Evolutionary conservation across 2,329 filamentous ascomycete genomes (phyloP).

Genomic region (Aspergillus sp.): DNA sequence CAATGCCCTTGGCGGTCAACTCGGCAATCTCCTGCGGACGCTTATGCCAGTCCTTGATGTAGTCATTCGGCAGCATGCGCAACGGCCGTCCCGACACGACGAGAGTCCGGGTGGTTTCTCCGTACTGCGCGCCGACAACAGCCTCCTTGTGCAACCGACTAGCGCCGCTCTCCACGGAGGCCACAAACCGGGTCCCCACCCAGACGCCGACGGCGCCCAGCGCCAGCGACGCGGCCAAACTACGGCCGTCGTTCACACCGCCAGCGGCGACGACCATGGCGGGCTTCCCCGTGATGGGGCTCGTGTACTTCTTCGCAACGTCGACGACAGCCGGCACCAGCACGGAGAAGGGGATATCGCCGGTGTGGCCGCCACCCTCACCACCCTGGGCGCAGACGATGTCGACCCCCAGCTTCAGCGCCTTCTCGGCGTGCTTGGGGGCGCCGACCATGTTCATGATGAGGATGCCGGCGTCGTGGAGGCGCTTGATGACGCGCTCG

Average conservation of each 20-base stretch:
- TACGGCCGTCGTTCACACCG: conserved; percentile 78
- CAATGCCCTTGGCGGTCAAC: conserved; percentile 71
- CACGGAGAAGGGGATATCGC: conserved; percentile 80
- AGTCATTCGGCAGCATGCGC: conserved; percentile 77
- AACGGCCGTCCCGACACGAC: conserved; percentile 80
- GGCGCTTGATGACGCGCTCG: conserved; percentile 64
- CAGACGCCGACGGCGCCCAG: conserved; percentile 86
- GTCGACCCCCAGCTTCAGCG: conserved; percentile 80
- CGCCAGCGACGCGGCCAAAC: conserved; percentile 78
- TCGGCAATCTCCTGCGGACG: conserved; percentile 70
- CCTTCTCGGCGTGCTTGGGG: conserved; percentile 86
- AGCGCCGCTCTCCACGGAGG: conserved; percentile 75
- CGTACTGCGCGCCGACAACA: conserved; percentile 74
- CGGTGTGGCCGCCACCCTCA: conserved; percentile 91
- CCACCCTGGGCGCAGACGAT: conserved; percentile 90
- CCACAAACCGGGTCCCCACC: conserved; percentile 93
- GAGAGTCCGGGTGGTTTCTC: conserved; percentile 77
- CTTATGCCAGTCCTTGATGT: conserved; percentile 76
- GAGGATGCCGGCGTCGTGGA: conserved; percentile 76
- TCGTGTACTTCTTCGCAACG: conserved; percentile 70
- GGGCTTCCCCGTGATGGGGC: conserved; percentile 64
- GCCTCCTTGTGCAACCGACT: conserved; percentile 78
- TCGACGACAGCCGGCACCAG: conserved; percentile 85
- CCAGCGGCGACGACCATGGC: conserved; percentile 87
- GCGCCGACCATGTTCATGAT: conserved; percentile 98